Evolutionary conservation across 1,284 basidiomycete genomes (phyloP).

Genomic region (Amylostereum areolatum): DNA sequence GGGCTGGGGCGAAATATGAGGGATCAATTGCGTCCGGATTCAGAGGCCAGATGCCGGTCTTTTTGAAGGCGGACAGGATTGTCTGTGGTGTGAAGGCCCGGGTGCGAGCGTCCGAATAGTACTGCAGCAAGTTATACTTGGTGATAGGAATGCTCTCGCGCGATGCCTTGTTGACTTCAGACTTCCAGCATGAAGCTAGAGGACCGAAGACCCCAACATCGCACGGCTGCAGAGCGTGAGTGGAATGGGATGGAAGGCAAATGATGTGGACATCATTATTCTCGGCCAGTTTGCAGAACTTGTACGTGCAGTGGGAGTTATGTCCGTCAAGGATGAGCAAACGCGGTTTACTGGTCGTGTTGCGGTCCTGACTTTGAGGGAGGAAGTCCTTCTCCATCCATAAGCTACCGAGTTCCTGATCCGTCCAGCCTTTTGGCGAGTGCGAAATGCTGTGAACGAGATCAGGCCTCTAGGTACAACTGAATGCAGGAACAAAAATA

Average conservation of each 20-base stretch:
- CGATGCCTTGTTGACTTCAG: not conserved
- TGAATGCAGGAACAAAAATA: slow-evolving; percentile 23
- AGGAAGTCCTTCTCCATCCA: slow-evolving; percentile 31
- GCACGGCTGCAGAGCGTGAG: slow-evolving; percentile 17
- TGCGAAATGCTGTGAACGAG: slow-evolving; percentile 12
- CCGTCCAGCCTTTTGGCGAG: slow-evolving; percentile 36
- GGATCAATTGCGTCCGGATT: not conserved
- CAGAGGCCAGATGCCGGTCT: not conserved
- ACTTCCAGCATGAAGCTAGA: slow-evolving; percentile 18
- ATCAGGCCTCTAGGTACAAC: slow-evolving; percentile 18
- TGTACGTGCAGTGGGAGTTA: slow-evolving; percentile 29
- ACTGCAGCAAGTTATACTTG: slow-evolving; percentile 35
- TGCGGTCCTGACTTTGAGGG: slow-evolving; percentile 20
- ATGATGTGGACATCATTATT: slow-evolving; percentile 19
- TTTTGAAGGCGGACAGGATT: not conserved
- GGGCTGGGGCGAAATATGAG: not conserved
- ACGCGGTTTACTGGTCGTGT: slow-evolving; percentile 18
- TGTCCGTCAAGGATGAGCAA: slow-evolving; percentile 38
- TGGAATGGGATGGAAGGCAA: slow-evolving; percentile 21
- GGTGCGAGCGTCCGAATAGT: slow-evolving; percentile 13
- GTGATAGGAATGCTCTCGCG: slow-evolving; percentile 21
- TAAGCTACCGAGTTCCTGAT: slow-evolving; percentile 23
- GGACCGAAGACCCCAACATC: not conserved
- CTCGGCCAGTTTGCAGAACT: slow-evolving; percentile 21
- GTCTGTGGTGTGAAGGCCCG: not conserved